Evolutionary conservation across 768 basidiomycete species (phyloP).

Genomic region (Terana coerulea): DNA sequence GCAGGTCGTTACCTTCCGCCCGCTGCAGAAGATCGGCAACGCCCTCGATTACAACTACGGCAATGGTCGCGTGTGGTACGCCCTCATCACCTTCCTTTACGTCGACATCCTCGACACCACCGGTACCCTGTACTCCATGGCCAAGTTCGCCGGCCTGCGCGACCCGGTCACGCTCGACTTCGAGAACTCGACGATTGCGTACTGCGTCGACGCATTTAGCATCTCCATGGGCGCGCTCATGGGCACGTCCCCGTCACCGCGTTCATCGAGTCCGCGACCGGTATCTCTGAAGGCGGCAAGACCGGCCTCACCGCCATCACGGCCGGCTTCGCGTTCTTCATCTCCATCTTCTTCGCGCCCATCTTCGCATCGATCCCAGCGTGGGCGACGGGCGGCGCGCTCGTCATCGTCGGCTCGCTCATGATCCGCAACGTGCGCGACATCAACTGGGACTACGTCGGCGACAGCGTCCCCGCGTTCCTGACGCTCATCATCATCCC

Average conservation of each 20-base stretch:
- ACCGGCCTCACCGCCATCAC: constrained; percentile 79
- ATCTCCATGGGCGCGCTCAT: constrained; percentile 80
- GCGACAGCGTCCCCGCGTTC: constrained; percentile 86
- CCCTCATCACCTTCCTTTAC: constrained; percentile 84
- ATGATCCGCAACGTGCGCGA: constrained; percentile 87
- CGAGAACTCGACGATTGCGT: constrained; percentile 77
- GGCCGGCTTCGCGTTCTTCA: constrained; percentile 72
- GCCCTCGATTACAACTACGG: constrained; percentile 47
- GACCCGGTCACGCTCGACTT: constrained; percentile 84
- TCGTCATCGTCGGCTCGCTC: constrained; percentile 82
- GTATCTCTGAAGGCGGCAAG: constrained; percentile 83
- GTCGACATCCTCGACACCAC: constrained; percentile 73
- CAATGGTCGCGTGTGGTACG: constrained; percentile 82
- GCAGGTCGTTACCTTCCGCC: constrained; percentile 74
- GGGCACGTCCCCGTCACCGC: constrained; percentile 79
- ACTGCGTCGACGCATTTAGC: constrained; percentile 78
- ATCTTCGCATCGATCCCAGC: constrained; percentile 84
- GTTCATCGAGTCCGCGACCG: constrained; percentile 79
- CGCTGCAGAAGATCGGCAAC: constrained; percentile 57
- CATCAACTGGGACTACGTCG: constrained; percentile 88
- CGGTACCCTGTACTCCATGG: constrained; percentile 87
- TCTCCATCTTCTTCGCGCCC: constrained; percentile 85
- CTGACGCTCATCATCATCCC: constrained; percentile 78
- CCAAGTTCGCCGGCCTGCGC: constrained; percentile 85
- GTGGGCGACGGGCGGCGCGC: constrained; percentile 85